Conservation (phyloP, 495 filamentous ascomycete genomes). For the Daldinia decipiens region DNA sequence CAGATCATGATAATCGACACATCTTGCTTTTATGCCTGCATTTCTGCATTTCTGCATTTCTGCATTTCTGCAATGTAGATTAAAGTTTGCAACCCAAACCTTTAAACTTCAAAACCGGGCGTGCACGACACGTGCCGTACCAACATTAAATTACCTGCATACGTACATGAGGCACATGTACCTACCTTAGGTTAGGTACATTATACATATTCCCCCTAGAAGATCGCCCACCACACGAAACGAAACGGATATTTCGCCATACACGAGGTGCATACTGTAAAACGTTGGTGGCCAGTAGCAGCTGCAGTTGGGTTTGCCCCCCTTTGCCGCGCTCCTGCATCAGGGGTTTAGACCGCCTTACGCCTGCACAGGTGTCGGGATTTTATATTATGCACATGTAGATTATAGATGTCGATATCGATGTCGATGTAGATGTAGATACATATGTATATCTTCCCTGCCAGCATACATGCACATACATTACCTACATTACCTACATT, state of each 20-base stretch:
- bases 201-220: not conserved
- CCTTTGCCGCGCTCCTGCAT: constrained; percentile 24
- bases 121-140: not conserved
- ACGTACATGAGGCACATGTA: no score
- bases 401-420: not conserved
- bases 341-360: constrained; percentile 21
- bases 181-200: no score
- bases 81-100: not conserved
- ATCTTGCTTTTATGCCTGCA: not conserved
- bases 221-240: constrained; percentile 32
- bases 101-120: not conserved
- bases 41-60: no score
- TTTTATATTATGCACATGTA: not conserved
- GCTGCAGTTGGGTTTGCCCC: constrained; percentile 7
- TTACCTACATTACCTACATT: no score
- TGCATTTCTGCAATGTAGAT: not conserved
- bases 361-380: constrained; percentile 4
- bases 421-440: not conserved
- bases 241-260: constrained; percentile 20
- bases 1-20: constrained; percentile 32
- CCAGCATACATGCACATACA: not conserved
- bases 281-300: constrained; percentile 10
- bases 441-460: not conserved
- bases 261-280: constrained; percentile 15
- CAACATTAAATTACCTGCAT: no score